Conservation (phyloP, 2,329 filamentous ascomycete genomes). For the Cryphonectria carpinicola region DNA sequence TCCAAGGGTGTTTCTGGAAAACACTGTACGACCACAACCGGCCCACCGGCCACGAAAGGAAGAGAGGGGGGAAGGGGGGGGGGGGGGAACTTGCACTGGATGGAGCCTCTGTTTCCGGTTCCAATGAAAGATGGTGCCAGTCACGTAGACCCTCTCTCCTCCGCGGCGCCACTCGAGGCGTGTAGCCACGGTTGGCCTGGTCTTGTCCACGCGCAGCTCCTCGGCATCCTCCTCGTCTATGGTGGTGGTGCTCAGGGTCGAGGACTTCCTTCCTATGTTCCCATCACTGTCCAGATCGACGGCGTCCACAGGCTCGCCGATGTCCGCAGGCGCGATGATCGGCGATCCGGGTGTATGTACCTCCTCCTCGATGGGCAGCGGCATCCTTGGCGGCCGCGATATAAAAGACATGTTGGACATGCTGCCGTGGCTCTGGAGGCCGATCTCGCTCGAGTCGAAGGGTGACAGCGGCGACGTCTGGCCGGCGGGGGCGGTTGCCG, state of each 20-base stretch:
- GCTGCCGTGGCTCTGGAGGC: slow-evolving; percentile 57
- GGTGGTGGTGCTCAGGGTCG: slow-evolving; percentile 63
- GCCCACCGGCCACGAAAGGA: slow-evolving; percentile 9
- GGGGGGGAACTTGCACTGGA: slow-evolving; percentile 67
- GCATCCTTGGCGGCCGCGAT: slow-evolving; percentile 81
- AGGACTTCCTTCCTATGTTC: slow-evolving; percentile 56
- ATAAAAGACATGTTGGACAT: slow-evolving; percentile 67
- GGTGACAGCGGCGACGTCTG: slow-evolving; percentile 39
- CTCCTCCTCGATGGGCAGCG: slow-evolving; percentile 92
- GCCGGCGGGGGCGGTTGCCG: slow-evolving; percentile 26
- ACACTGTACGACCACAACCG: slow-evolving; percentile 1
- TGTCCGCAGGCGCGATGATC: slow-evolving; percentile 74
- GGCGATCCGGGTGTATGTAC: slow-evolving; percentile 87
- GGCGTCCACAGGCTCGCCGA: slow-evolving; percentile 54
- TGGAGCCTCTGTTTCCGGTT: slow-evolving; percentile 89
- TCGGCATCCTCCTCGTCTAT: slow-evolving; percentile 80
- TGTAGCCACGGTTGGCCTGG: slow-evolving; percentile 79
- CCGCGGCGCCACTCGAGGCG: slow-evolving; percentile 81
- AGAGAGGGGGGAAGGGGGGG: slow-evolving; percentile 35
- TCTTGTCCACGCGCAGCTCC: slow-evolving; percentile 75
- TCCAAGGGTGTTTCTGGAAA: slow-evolving; percentile 14
- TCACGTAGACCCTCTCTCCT: slow-evolving; percentile 92
- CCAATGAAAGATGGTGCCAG: slow-evolving; percentile 97
- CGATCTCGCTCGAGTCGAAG: slow-evolving; percentile 44
- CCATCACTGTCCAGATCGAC: slow-evolving; percentile 55